phyloP scores from a whole-genome alignment of 2,329 filamentous ascomycete genomes.

The Alternaria ventricosa region DNA sequence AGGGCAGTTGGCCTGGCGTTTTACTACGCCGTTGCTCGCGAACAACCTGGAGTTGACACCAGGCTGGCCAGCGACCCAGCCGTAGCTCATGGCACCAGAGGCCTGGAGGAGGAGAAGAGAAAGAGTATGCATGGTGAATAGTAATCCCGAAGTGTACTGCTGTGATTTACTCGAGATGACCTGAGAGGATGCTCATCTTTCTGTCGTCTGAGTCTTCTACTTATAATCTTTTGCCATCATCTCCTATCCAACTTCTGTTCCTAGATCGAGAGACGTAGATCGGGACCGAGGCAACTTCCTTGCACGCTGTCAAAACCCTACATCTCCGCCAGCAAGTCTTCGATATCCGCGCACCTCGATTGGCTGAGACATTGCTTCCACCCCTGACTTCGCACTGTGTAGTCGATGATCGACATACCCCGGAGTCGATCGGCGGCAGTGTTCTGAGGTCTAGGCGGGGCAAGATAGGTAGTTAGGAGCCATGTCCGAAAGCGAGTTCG shows the following conservation, averaged over 20 bases:
- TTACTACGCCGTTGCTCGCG: constrained; percentile 12
- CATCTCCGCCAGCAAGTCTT: neutral
- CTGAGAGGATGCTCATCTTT: neutral
- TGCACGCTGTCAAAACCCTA: neutral
- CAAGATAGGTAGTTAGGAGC: neutral
- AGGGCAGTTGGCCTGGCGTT: constrained; percentile 26
- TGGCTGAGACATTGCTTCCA: neutral
- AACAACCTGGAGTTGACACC: constrained; percentile 27
- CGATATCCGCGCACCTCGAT: neutral
- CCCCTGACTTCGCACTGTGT: neutral
- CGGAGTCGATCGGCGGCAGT: neutral
- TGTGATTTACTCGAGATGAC: neutral
- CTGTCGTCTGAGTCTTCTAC: neutral
- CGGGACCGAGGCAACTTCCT: constrained; percentile 2
- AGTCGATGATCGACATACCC: constrained; percentile 2
- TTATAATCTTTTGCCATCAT: neutral
- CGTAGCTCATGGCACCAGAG: constrained; percentile 21
- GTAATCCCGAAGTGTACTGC: neutral
- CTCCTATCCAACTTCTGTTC: neutral
- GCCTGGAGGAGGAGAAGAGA: constrained; percentile 25
- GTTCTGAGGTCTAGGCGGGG: neutral
- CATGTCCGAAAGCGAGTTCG: neutral
- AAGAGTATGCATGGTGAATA: constrained; percentile 20
- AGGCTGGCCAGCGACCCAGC: constrained; percentile 26
- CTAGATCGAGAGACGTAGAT: neutral